Conservation (phyloP, 495 filamentous ascomycete genomes). For the Wilcoxina mikolae region DNA sequence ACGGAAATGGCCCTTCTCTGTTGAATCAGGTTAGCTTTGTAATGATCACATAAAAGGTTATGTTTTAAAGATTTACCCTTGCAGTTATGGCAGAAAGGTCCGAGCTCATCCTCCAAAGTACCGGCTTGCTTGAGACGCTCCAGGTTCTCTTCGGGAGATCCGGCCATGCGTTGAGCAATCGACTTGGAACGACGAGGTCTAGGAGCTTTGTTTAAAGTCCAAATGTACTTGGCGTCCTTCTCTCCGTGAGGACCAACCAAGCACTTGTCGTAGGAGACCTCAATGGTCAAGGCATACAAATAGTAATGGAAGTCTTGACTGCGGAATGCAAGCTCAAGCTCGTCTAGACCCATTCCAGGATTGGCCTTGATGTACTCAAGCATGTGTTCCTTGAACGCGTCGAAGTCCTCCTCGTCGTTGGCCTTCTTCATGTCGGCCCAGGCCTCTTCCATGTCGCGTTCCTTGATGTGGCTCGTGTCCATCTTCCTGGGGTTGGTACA, state of each 20-base stretch:
- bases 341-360: conserved; percentile 47
- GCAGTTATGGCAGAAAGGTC: conserved; percentile 46
- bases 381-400: conserved; percentile 56
- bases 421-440: conserved; percentile 55
- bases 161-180: conserved; percentile 41
- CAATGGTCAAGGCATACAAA: conserved; percentile 61
- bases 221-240: conserved; percentile 54
- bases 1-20: conserved; percentile 22
- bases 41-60: background rate
- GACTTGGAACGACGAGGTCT: conserved; percentile 50
- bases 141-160: conserved; percentile 42
- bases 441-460: conserved; percentile 47
- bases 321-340: conserved; percentile 65
- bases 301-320: conserved; percentile 45
- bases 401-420: conserved; percentile 48
- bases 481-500: conserved; percentile 60
- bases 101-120: conserved; percentile 41
- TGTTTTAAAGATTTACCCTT: conserved; percentile 34
- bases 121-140: conserved; percentile 47
- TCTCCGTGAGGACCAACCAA: conserved; percentile 77
- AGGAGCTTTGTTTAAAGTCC: conserved; percentile 49
- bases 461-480: conserved; percentile 44
- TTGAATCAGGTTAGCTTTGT: conserved; percentile 7
- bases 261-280: conserved; percentile 45
- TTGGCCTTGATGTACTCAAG: conserved; percentile 60